Evolutionary conservation across 805 yeast species (phyloP).

Genomic region (Candida xyloterini): DNA sequence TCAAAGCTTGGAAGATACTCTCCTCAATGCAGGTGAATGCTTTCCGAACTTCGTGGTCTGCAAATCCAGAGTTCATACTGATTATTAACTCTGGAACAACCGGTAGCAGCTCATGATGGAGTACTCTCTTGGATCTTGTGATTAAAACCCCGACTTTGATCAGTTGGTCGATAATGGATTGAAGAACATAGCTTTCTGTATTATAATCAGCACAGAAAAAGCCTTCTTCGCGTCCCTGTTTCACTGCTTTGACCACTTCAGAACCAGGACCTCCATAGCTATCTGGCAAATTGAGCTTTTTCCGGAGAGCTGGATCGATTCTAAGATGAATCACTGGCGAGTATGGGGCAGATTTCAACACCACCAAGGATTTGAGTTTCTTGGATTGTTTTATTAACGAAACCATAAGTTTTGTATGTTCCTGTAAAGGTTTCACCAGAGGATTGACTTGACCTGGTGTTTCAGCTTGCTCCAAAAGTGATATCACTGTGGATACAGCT

Average conservation of each 20-base stretch:
- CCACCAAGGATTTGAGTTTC: conserved; percentile 38
- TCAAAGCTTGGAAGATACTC: conserved; percentile 20
- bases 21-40: conserved; percentile 40
- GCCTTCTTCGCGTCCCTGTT: conserved; percentile 40
- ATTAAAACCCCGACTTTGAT: conserved; percentile 57
- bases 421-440: conserved; percentile 37
- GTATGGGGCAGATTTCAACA: conserved; percentile 51
- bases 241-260: conserved; percentile 41
- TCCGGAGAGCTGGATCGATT: conserved; percentile 46
- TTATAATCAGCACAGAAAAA: conserved; percentile 43
- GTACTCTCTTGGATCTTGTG: conserved; percentile 52
- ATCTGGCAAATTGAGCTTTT: conserved; percentile 43
- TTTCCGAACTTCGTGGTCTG: conserved; percentile 40
- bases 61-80: conserved; percentile 45
- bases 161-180: conserved; percentile 58
- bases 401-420: conserved; percentile 40
- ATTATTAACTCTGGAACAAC: conserved; percentile 59
- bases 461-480: conserved; percentile 41
- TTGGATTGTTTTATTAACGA: conserved; percentile 39
- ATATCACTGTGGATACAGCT: conserved; percentile 49
- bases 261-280: conserved; percentile 47
- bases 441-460: conserved; percentile 36
- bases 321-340: conserved; percentile 73
- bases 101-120: conserved; percentile 74
- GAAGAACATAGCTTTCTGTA: conserved; percentile 60